Percentiles rank a stretch among this genome's conserved stretches.
Evolutionary conservation across 2,329 filamentous ascomycete genomes (phyloP).

Genomic region (Fusarium floridanum): DNA sequence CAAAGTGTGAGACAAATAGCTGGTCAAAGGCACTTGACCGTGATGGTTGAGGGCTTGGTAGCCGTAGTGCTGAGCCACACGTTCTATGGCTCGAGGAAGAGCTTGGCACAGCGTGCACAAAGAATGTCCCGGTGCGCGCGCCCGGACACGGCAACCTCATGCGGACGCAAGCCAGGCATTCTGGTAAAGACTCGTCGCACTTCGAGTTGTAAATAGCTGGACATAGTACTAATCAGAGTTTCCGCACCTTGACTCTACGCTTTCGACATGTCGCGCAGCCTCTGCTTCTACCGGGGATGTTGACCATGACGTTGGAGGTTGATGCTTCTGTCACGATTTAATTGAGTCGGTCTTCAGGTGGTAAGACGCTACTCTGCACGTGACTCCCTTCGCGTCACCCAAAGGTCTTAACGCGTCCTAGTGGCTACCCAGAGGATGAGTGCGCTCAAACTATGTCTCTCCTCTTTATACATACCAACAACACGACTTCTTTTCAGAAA

Average conservation of each 20-base stretch:
- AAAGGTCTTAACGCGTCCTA: neutral
- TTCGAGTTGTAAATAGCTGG: neutral
- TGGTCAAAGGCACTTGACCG: conserved; percentile 18
- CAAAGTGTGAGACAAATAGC: conserved; percentile 20
- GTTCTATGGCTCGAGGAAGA: neutral
- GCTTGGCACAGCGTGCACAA: conserved; percentile 6
- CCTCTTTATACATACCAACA: too few species aligned
- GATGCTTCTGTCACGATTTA: neutral
- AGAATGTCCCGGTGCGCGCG: conserved; percentile 14
- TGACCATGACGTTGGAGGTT: conserved; percentile 14
- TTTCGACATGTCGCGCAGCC: conserved; percentile 24
- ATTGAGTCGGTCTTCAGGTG: neutral
- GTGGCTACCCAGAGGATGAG: too few species aligned
- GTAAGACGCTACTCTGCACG: neutral
- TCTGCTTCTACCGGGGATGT: conserved; percentile 22
- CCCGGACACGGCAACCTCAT: conserved; percentile 21
- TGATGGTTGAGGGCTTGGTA: conserved; percentile 11
- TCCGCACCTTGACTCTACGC: conserved; percentile 19
- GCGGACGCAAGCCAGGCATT: conserved; percentile 14
- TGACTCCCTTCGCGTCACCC: neutral
- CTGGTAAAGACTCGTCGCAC: conserved; percentile 16
- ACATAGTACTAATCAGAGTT: neutral
- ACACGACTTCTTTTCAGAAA: too few species aligned
- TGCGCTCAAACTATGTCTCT: too few species aligned
- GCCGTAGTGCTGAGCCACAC: neutral